Evolutionary conservation across 176 grass and related monocot species (phyloP).

Genomic region (Luzula sylvatica): DNA sequence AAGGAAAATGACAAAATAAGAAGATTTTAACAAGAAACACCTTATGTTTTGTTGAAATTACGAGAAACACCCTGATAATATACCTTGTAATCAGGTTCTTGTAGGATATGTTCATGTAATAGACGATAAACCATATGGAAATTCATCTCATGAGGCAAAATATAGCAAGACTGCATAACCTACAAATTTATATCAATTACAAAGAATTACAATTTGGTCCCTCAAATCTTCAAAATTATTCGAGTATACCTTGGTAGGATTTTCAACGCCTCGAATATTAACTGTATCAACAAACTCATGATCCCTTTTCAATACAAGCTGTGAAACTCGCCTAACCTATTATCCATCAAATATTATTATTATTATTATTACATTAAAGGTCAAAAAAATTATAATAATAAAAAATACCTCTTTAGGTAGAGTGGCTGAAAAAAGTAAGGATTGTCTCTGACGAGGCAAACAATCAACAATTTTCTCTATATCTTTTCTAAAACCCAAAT

Average conservation of each 20-base stretch:
- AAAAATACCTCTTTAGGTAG: conserved; percentile 83
- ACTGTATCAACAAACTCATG: conserved; percentile 88
- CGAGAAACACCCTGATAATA: background rate
- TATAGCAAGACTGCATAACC: conserved; percentile 56
- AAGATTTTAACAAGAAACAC: too few relatives aligned
- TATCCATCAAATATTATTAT: too few relatives aligned
- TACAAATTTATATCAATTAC: conserved; percentile 13
- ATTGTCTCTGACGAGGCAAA: conserved; percentile 82
- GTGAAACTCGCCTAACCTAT: conserved; percentile 88
- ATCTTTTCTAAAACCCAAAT: conserved; percentile 87
- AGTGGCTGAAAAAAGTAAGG: conserved; percentile 80
- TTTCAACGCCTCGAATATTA: conserved; percentile 65
- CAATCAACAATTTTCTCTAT: conserved; percentile 95
- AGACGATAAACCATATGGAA: conserved; percentile 72
- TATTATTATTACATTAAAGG: too few relatives aligned
- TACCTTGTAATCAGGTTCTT: conserved; percentile 87
- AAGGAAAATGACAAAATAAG: background rate
- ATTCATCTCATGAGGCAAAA: conserved; percentile 71
- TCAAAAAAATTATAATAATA: background rate
- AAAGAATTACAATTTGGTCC: background rate
- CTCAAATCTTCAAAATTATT: too few relatives aligned
- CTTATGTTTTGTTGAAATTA: too few relatives aligned
- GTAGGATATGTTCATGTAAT: conserved; percentile 63
- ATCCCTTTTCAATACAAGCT: conserved; percentile 83
- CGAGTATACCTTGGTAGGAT: conserved; percentile 53